Evolutionary conservation across 345 rosid genomes (phyloP).

Genomic region (Camelina neglecta): DNA sequence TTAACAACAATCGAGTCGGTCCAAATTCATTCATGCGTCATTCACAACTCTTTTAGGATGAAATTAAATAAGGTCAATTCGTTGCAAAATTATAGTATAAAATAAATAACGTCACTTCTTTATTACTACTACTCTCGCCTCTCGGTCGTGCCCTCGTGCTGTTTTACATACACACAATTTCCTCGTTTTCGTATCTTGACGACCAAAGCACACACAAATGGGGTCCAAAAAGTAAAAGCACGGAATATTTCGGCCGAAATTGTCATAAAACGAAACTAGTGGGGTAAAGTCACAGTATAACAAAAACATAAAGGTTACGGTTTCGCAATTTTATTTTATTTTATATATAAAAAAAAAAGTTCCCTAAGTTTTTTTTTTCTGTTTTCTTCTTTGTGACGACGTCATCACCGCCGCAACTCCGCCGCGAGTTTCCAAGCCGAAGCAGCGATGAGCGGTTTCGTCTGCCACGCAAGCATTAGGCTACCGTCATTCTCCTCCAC

Average conservation of each 20-base stretch:
- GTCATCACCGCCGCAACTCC: slow-evolving; percentile 25
- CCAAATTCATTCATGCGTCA: slow-evolving; percentile 20
- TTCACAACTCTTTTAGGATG: not conserved
- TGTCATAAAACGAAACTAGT: slow-evolving; percentile 27
- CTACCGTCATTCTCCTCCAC: slow-evolving; percentile 85
- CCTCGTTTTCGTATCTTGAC: slow-evolving; percentile 22
- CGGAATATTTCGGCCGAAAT: not conserved
- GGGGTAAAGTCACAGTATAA: slow-evolving; percentile 10
- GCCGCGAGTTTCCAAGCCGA: slow-evolving; percentile 67
- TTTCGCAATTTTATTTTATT: slow-evolving; percentile 23
- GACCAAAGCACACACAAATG: not conserved
- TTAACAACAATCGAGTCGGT: slow-evolving; percentile 1
- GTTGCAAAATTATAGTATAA: not conserved
- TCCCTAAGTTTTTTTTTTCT: not conserved
- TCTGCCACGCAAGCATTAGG: slow-evolving; percentile 87
- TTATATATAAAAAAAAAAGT: not conserved
- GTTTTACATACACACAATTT: slow-evolving; percentile 25
- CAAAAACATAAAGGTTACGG: slow-evolving; percentile 4
- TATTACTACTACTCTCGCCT: not conserved
- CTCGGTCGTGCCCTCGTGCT: not conserved
- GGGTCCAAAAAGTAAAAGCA: slow-evolving; percentile 2
- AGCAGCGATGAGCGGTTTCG: slow-evolving; percentile 75
- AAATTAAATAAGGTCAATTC: slow-evolving; percentile 4
- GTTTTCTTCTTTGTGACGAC: not conserved
- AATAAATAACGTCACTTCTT: not conserved